A percentile compares a stretch with the other conserved stretches of the same genome.
Evolutionary conservation across 345 rosid species (phyloP).

Genomic region (Lumnitzera racemosa): DNA sequence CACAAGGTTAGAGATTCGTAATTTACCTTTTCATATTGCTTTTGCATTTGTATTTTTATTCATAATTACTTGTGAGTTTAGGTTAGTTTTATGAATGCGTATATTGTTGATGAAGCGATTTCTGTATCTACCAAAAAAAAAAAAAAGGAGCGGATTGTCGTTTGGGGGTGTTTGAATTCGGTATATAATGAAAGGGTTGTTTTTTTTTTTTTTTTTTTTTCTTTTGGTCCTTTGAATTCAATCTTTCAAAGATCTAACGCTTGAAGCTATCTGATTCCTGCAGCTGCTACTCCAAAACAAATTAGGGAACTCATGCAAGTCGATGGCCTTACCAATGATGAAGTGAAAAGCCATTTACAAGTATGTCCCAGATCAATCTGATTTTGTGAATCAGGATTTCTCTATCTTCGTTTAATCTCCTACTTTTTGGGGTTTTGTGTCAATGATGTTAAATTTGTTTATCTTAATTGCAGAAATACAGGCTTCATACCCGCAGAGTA

Average conservation of each 20-base stretch:
- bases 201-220: too few relatives aligned
- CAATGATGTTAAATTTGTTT: conserved; percentile 9
- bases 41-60: background rate
- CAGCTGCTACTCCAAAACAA: conserved; percentile 97
- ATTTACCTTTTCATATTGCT: background rate
- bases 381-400: conserved; percentile 1
- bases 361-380: conserved; percentile 22
- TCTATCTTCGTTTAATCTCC: background rate
- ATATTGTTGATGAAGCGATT: too few relatives aligned
- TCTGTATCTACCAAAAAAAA: too few relatives aligned
- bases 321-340: conserved; percentile 94
- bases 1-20: conserved; percentile 47
- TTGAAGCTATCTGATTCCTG: conserved; percentile 8
- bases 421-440: background rate
- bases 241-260: conserved; percentile 8
- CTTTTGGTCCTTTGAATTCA: background rate
- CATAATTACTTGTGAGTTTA: too few relatives aligned
- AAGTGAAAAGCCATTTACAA: conserved; percentile 99
- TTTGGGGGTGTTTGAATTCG: too few relatives aligned
- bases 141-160: too few relatives aligned
- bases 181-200: too few relatives aligned
- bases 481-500: conserved; percentile 61
- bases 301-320: conserved; percentile 96
- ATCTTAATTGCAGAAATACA: conserved; percentile 58
- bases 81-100: too few relatives aligned